Evolutionary conservation across 352 stramenopile species (phyloP).

Genomic region (Pythium insidiosum): DNA sequence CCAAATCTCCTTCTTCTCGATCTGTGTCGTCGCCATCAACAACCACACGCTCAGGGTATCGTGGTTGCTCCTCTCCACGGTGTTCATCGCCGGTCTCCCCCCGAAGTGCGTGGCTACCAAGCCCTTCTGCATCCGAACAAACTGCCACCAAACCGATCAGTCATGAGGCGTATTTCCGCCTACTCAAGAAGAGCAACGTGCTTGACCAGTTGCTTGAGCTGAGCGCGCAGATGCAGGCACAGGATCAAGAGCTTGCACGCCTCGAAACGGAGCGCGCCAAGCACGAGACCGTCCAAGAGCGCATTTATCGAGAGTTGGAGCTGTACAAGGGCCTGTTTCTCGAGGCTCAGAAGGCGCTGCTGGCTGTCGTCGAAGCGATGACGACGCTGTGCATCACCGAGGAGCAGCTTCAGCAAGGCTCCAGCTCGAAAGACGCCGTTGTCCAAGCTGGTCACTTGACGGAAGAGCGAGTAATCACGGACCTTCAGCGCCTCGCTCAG

Average conservation of each 20-base stretch:
- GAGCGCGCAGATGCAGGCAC: slow-evolving; percentile 26
- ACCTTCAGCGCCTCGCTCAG: slow-evolving; percentile 23
- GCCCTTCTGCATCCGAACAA: background rate
- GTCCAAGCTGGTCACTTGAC: slow-evolving; percentile 8
- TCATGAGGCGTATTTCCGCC: slow-evolving; percentile 49
- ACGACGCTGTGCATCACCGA: slow-evolving; percentile 32
- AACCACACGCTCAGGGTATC: background rate
- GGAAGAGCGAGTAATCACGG: slow-evolving; percentile 41
- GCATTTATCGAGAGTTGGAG: slow-evolving; percentile 44
- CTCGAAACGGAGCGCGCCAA: slow-evolving; percentile 39
- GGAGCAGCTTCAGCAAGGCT: slow-evolving; percentile 21
- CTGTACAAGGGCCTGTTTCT: slow-evolving; percentile 40
- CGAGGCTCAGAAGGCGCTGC: slow-evolving; percentile 39
- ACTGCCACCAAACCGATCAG: slow-evolving; percentile 20
- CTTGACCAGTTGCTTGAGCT: slow-evolving; percentile 42
- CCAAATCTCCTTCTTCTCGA: background rate
- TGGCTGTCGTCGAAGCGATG: slow-evolving; percentile 39
- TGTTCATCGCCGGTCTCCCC: slow-evolving; percentile 6
- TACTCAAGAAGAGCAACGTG: slow-evolving; percentile 63
- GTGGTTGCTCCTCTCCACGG: too few relatives aligned
- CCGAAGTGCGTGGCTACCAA: slow-evolving; percentile 1
- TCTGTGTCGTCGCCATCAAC: background rate
- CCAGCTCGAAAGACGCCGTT: slow-evolving; percentile 3
- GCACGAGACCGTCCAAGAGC: slow-evolving; percentile 37
- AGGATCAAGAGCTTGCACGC: slow-evolving; percentile 30